Evolutionary conservation across 2,329 filamentous ascomycete genomes (phyloP).

Genomic region (Diaporthe australafricana): DNA sequence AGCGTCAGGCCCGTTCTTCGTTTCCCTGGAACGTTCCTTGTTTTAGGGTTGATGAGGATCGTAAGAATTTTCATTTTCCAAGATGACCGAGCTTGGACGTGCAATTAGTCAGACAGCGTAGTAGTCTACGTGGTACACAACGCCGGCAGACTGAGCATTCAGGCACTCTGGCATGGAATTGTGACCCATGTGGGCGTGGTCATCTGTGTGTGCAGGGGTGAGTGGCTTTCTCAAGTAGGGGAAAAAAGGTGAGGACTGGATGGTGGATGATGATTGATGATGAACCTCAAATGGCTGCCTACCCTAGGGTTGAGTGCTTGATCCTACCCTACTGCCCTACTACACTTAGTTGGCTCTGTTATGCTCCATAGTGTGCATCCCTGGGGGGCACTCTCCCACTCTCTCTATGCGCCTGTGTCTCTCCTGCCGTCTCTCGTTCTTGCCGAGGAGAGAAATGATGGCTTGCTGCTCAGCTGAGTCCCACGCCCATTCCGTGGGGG

Average conservation of each 20-base stretch:
- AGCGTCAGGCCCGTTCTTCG: slow-evolving; percentile 19
- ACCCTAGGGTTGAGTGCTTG: not conserved
- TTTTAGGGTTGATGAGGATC: not conserved
- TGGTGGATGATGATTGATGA: not conserved
- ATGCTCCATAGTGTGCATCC: too few species aligned
- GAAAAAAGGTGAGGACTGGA: too few species aligned
- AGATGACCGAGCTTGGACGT: not conserved
- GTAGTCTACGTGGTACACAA: not conserved
- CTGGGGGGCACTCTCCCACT: too few species aligned
- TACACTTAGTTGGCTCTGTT: too few species aligned
- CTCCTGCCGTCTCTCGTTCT: too few species aligned
- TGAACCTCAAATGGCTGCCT: slow-evolving; percentile 5
- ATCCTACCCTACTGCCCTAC: not conserved
- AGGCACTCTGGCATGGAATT: too few species aligned
- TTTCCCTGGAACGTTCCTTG: slow-evolving; percentile 15
- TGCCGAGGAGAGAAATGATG: slow-evolving; percentile 16
- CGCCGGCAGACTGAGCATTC: not conserved
- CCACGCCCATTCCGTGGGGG: slow-evolving; percentile 20
- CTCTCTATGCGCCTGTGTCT: too few species aligned
- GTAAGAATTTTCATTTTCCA: not conserved
- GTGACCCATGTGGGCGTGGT: not conserved
- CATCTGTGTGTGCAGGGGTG: slow-evolving; percentile 3
- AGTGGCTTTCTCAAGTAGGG: too few species aligned
- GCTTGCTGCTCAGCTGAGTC: slow-evolving; percentile 26
- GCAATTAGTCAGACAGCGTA: not conserved